Conservation (phyloP, 768 basidiomycete species). For the Hygrocybe punicea region DNA sequence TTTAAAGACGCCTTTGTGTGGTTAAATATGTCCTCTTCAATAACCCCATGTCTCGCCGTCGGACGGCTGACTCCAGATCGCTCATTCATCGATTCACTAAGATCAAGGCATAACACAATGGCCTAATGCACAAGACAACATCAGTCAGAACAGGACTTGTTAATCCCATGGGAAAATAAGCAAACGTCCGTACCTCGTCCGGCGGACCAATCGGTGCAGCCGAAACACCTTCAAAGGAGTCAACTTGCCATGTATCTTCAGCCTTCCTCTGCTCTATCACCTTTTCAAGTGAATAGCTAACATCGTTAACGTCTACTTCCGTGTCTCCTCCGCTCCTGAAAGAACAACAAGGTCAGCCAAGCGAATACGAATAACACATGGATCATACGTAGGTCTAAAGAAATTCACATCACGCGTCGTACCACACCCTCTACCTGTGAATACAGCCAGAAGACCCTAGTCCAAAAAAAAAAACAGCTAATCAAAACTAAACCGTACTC, state of each 20-base stretch:
- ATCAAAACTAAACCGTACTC: not conserved
- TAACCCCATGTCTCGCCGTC: not conserved
- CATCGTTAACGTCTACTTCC: conserved; percentile 30
- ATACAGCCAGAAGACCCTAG: conserved; percentile 28
- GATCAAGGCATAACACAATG: conserved; percentile 27
- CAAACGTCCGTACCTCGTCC: conserved; percentile 21
- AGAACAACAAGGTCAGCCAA: not conserved
- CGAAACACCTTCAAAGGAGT: conserved; percentile 23
- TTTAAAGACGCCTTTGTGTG: not conserved
- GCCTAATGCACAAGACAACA: conserved; percentile 17
- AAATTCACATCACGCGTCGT: conserved; percentile 27
- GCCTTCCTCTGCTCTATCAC: conserved; percentile 17
- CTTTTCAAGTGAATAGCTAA: conserved; percentile 20
- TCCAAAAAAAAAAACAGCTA: not conserved
- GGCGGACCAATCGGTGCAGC: conserved; percentile 20
- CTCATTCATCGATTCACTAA: conserved; percentile 26
- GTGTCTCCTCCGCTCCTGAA: conserved; percentile 26
- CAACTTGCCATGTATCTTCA: conserved; percentile 30
- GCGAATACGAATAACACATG: not conserved
- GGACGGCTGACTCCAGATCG: conserved; percentile 17
- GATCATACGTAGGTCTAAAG: conserved; percentile 25
- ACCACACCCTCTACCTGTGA: conserved; percentile 29
- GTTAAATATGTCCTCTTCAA: conserved; percentile 3
- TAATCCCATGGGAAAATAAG: not conserved
- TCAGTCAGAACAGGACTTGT: not conserved